Evolutionary conservation across 164 flowering plant genomes (phyloP).

Genomic region (Magnolia officinalis): DNA sequence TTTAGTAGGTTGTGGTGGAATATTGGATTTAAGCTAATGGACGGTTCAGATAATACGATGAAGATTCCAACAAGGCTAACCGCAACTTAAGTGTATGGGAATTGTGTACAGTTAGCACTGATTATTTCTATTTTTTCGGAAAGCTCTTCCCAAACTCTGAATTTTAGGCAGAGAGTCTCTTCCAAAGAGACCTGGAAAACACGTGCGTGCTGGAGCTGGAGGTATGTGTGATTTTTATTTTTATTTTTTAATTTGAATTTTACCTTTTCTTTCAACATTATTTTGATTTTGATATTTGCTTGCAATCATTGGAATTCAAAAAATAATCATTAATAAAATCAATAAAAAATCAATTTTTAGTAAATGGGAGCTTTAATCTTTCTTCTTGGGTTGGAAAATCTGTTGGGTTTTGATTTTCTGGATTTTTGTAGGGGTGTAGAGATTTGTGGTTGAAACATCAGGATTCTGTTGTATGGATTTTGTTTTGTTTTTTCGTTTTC

Average conservation of each 20-base stretch:
- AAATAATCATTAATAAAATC: not conserved
- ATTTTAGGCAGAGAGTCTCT: not conserved
- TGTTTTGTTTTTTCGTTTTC: not conserved
- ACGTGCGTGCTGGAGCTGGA: not conserved
- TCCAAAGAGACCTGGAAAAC: not conserved
- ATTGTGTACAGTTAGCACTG: too few species aligned
- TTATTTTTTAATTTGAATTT: too few species aligned
- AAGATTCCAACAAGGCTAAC: too few species aligned
- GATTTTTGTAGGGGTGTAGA: not conserved
- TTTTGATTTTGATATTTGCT: not conserved
- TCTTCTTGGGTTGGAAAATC: not conserved
- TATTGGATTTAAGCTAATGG: too few species aligned
- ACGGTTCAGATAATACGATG: too few species aligned
- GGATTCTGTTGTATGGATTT: not conserved
- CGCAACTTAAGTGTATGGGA: too few species aligned
- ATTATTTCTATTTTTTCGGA: too few species aligned
- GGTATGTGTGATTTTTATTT: not conserved
- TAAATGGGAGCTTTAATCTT: not conserved
- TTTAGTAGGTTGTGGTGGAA: too few species aligned
- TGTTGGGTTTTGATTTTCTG: not conserved
- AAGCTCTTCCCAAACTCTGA: not conserved
- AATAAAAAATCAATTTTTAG: not conserved
- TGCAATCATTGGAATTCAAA: not conserved
- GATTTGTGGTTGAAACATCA: not conserved
- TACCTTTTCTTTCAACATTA: too few species aligned